phyloP scores from a whole-genome alignment of 371 early-diverging fungal genomes.

The Circinella minor region DNA sequence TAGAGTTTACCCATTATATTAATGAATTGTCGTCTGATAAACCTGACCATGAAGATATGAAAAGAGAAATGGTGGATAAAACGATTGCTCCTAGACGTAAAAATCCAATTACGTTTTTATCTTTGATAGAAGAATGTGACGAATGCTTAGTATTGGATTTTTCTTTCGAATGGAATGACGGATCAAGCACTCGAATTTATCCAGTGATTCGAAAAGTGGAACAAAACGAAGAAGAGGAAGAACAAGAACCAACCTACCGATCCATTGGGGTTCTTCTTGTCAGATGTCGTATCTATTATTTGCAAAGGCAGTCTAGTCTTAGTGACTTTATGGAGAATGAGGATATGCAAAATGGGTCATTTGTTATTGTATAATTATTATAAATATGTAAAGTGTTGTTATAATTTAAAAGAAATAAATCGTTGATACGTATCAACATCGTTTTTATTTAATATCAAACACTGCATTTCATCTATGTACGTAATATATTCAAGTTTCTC shows the following conservation, averaged over 20 bases:
- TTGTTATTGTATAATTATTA: conserved; percentile 1
- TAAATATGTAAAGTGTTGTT: background rate
- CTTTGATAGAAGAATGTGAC: background rate
- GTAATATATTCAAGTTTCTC: too few relatives aligned
- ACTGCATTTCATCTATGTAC: too few relatives aligned
- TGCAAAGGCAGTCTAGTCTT: background rate
- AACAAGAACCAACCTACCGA: background rate
- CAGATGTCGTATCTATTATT: background rate
- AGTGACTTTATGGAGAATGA: background rate
- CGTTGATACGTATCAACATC: too few relatives aligned
- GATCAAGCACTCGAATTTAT: background rate
- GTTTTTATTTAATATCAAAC: too few relatives aligned
- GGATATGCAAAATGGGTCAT: background rate
- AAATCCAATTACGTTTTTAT: background rate
- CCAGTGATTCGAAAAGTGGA: background rate
- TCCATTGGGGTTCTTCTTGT: background rate
- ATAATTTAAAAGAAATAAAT: too few relatives aligned
- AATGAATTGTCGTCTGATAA: background rate
- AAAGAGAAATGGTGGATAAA: background rate
- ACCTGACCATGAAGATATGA: background rate
- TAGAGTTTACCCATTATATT: conserved; percentile 1
- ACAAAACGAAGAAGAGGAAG: background rate
- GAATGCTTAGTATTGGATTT: background rate
- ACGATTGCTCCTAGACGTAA: background rate
- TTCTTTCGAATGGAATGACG: background rate